Base-by-base conservation (phyloP, 1,284 basidiomycete species). In the Heterobasidion parviporum region DNA sequence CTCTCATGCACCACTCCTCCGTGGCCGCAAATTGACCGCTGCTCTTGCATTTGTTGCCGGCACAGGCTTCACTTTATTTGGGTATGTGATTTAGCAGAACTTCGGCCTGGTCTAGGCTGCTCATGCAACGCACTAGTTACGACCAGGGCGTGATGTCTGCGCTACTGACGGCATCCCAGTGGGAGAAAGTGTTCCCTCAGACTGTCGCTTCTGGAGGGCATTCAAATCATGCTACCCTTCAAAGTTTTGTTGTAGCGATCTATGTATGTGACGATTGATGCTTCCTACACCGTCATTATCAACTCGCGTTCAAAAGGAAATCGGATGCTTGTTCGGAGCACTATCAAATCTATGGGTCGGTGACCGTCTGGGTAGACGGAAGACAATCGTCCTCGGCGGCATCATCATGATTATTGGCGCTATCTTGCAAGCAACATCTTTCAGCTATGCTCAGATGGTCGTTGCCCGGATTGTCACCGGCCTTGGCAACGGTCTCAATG, bases 91-190 rank as follows among this genome's bases (percentile, higher is more conserved):
- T 34, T 33, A n/a, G 32, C 16, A 16, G 12, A 8, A 12, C 34
- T 43, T 49, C 49, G 5, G 36, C 47, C n/a, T 26, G 48, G 38
- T 6, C 18, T 32, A 36, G 20, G 52, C 50, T 50, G 26, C 56
- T 16, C 18, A 36, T 38, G 38, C 35, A n/a, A 34, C 46, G 10
- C n/a, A n/a, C 9, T 18, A 45, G 78, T 15, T 84, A 84, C 69
- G 82, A 84, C 62, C 82, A 84, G 61, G 82, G 82, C 57, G 81
- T 84, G 36, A 83, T 85, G 81, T 80, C 78, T 45, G 78, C 81
- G 2, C 68, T 85, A 16, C 68, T 83, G 35, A 79, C 77, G 18
- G 77, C 78, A 16, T 70, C 70, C 55, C 75, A 80, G 76, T 82
- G 80, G 54, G 77, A 78, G 59, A 71, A 72, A 52, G 72, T 73